Evolutionary conservation across 441 rosid species (phyloP), one percentile per base, ranked within the genome.

Genomic region (Cnidoscolus chayamansa): DNA sequence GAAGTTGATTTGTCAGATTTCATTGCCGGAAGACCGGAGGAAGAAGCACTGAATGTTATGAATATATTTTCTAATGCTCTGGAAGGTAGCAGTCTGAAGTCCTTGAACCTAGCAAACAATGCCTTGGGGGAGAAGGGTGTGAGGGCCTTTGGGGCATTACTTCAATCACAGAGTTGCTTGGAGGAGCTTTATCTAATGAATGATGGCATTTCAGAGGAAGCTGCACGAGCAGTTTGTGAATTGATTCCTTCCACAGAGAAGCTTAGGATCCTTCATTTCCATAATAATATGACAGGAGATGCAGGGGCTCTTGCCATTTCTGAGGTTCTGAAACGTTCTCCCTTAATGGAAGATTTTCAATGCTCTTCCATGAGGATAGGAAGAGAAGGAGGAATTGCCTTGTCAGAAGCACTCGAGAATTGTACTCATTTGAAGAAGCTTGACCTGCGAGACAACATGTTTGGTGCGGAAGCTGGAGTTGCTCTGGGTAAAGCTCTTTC

Each of bases 121-220:
- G 99, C 98, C 49, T 78, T 94, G 83, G 97, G 98, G n/a, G 98
- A 90, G 81, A 91, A 92, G 67, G 99, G 98, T 73, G 87, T 94
- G 63, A 89, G 93, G 86, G 98, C 98, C 67, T 92, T 92, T 78
- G 86, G 83, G 45, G 75, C 88, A 53, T 93, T 94, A 50, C 81
- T 94, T 32, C 80, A 82, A 72, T 94, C 98, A 45, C 98, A 84
- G 82, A 80, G 82, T 58, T 75, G 82, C 75, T 78, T 94, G 71
- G 90, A 94, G 79, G 92, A 90, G 85, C 87, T 94, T 20, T 89
- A 86, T 83, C 76, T 94, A 66, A 88, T 91, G 91, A 94, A 92
- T 74, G 88, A 86, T 65, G 99, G 99, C 65, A 91, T 94, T 72
- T 94, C 99, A 0, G 87, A 88, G 81, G 98, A 94, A 84, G 99